These are phyloP conservation scores for Hordeum pubiflorum DNA, from an alignment of 202 grass and related monocot species.

Conservation along the genomic window DNA sequence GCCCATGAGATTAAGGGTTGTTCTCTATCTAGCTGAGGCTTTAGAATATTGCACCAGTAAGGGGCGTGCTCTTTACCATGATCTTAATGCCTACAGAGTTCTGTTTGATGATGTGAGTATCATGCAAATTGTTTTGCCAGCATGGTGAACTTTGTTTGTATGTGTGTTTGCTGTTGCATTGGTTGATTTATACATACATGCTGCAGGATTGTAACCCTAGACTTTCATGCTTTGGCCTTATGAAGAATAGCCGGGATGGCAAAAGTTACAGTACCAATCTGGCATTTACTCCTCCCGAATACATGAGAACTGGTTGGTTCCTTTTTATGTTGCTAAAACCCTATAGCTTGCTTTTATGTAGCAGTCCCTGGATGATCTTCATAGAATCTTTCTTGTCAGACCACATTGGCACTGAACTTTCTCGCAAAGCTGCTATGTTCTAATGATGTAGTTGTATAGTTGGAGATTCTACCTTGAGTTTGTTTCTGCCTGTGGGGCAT, in stretches of 20 bases:
- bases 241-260: constrained; percentile 97
- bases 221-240: constrained; percentile 98
- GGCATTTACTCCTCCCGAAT: constrained; percentile 95
- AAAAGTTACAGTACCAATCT: constrained; percentile 99
- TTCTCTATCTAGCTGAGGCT: constrained; percentile 84
- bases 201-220: constrained; percentile 86
- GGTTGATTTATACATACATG: neutral
- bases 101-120: constrained; percentile 86
- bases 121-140: constrained; percentile 13
- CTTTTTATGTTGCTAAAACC: constrained; percentile 11
- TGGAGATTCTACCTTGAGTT: neutral
- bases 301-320: constrained; percentile 83
- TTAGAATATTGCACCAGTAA: constrained; percentile 85
- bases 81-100: constrained; percentile 99
- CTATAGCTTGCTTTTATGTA: constrained; percentile 19
- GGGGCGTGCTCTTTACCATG: constrained; percentile 94
- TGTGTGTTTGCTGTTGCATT: neutral
- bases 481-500: neutral
- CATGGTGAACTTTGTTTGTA: neutral
- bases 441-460: neutral
- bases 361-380: neutral
- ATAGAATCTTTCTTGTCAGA: constrained; percentile 8
- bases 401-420: neutral
- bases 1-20: constrained; percentile 96
- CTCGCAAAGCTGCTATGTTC: neutral